Evolutionary conservation across 768 basidiomycete species (phyloP), one percentile per base, ranked within the genome.

Genomic region (Basidioascus undulatus): DNA sequence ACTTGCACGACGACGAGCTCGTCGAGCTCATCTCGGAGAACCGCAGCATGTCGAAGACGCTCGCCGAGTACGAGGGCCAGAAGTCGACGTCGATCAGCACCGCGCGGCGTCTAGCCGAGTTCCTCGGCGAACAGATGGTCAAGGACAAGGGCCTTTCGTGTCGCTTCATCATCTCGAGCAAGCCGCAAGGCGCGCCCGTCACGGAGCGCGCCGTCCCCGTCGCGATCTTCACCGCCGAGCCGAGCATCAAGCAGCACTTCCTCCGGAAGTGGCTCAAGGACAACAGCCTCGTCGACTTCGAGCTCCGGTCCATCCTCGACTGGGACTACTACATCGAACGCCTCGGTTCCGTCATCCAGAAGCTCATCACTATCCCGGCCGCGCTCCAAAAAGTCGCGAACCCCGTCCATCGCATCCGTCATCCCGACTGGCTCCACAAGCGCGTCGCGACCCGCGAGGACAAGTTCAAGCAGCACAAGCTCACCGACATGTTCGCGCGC

Each of bases 321-420:
- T 98, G 92, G 92, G 70, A 74, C 25, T 98, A 98, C 58, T 98
- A 96, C 61, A 87, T 94, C 51, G 92, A 96, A 53, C 76, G 92
- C 15, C 59, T 98, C 19, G 92, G 92, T 5, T 92, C 86, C 2
- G 92, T 96, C 49, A 86, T 98, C 43, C 92, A 98, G 59, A 98
- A 98, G 52, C 64, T 98, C 41, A 96, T 98, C 60, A 98, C 92
- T 2, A 98, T 98, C 50, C 92, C 92, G 7, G 92, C 92, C 6
- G 92, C 92, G 1, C 78, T 96, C 70, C 92, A 98, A 56, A 89
- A 89, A 51, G 79, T 98, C 37, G 59, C 81, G 4, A 98, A 98
- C 54, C 92, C 92, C 5, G 92, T 96, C 5, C 81, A 89, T 9
- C 74, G 92, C 23, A 76, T 96, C 46, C 74, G 74, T 20, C 92